Evolutionary conservation across 257 asterid species (phyloP), one percentile per base, ranked within the genome.

Genomic region (Fraxinus quadrangulata): DNA sequence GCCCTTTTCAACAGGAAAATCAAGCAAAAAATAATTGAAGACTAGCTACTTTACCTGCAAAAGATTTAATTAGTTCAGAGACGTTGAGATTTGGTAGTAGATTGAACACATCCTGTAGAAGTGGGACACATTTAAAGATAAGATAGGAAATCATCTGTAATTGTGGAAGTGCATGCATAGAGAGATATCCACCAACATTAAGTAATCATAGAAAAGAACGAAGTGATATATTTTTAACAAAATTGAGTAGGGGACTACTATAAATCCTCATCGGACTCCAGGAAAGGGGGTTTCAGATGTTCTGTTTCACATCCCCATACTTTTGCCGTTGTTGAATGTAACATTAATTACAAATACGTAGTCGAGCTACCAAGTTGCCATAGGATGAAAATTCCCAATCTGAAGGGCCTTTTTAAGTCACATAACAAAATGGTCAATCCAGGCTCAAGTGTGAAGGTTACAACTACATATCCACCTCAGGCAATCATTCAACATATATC

Each of bases 61-160:
- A 94, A 73, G 98, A 86, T 86, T 92, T 94, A 30, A 92, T 87
- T 61, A 94, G 83, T 77, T 94, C 98, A 2, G 87, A 56, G 78
- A 94, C 97, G 33, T 92, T 94, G 70, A 94, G 94, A 85, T 92
- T 94, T n/a, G 98, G 98, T 26, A 94, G 94, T 70, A 94, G 87
- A 84, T 92, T 94, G 82, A 94, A 92, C 24, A 92, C 96, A 84
- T 94, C 98, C 98, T 94, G 91, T 83, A 83, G 59, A 74, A 61
- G 77, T 76, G 17, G 59, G 79, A 70, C 34, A 37, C 85, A 79
- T 75, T 75, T 54, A 72, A 80, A 66, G 30, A 78, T 70, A 59
- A 45, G 69, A 70, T 37, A 56, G 10, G 26, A 51, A 77, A 0
- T 26, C 14, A 16, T 75, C 74, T 28, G 4, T 13, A 12, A 23